Evolutionary conservation across 1,139 yeast species (phyloP).

Genomic region (Candida sojae): DNA sequence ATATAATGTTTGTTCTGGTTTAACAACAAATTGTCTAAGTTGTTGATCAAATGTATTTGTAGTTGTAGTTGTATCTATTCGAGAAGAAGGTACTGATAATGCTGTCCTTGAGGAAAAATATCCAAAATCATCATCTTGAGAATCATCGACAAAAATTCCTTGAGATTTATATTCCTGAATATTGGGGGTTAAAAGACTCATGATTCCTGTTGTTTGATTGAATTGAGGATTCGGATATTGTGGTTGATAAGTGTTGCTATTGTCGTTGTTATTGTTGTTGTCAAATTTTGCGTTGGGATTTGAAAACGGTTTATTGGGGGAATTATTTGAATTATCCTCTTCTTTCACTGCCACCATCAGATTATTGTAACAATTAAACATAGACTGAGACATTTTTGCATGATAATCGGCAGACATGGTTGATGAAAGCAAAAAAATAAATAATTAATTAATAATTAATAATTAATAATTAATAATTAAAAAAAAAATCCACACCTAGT

Average conservation of each 20-base stretch:
- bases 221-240: neutral
- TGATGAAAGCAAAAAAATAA: neutral
- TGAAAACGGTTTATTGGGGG: neutral
- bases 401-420: constrained; percentile 12
- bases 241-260: neutral
- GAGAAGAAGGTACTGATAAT: constrained; percentile 16
- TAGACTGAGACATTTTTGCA: constrained; percentile 11
- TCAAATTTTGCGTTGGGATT: neutral
- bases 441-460: neutral
- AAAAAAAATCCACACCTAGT: no score
- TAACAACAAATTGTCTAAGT: constrained; percentile 7
- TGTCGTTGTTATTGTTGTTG: neutral
- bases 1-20: neutral
- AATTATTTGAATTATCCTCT: neutral
- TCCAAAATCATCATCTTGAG: constrained; percentile 5
- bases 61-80: constrained; percentile 12
- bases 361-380: constrained; percentile 9
- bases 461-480: no score
- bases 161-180: constrained; percentile 3
- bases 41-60: constrained; percentile 13
- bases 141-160: neutral
- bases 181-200: constrained; percentile 5
- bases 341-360: constrained; percentile 1
- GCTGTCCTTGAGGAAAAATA: constrained; percentile 14
- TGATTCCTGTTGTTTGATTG: neutral